A percentile compares a stretch with the other conserved stretches of the same genome.
These are phyloP conservation scores for Colletotrichum chlorophyti DNA, from an alignment of 2,329 filamentous ascomycete species.

Conservation along the genomic window DNA sequence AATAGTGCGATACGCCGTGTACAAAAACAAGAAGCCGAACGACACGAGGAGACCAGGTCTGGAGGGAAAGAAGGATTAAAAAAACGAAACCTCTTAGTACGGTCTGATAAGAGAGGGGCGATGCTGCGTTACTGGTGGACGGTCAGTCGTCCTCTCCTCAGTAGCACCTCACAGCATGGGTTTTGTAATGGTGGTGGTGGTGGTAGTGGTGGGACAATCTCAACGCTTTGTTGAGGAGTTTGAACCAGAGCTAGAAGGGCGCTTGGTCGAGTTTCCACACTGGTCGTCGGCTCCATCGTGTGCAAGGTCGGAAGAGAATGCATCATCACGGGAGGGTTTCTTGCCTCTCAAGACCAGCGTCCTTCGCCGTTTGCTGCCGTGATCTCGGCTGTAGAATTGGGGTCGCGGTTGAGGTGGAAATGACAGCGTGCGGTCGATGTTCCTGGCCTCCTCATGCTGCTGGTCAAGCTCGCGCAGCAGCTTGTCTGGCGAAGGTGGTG, in stretches of 20 bases:
- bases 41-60: conserved; percentile 6
- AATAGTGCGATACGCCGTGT: background rate
- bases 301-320: background rate
- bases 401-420: background rate
- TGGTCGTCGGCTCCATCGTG: background rate
- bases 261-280: background rate
- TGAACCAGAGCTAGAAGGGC: background rate
- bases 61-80: too few relatives aligned
- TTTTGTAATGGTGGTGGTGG: too few relatives aligned
- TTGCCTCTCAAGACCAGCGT: conserved; percentile 3
- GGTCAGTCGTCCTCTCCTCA: conserved; percentile 14
- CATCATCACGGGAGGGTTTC: background rate
- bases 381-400: background rate
- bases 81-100: conserved; percentile 2
- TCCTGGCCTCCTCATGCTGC: conserved; percentile 18
- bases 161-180: conserved; percentile 11
- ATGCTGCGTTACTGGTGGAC: conserved; percentile 25
- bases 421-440: background rate
- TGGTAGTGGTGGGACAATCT: too few relatives aligned
- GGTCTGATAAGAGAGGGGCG: conserved; percentile 26
- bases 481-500: conserved; percentile 19
- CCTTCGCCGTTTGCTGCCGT: conserved; percentile 8
- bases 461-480: conserved; percentile 21
- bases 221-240: background rate
- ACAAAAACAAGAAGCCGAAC: background rate